A percentile compares a stretch with the other conserved stretches of the same genome.
These are phyloP conservation scores for Tetrapisispora pingtungensis DNA, from an alignment of 805 yeast species.

Conservation along the genomic window DNA sequence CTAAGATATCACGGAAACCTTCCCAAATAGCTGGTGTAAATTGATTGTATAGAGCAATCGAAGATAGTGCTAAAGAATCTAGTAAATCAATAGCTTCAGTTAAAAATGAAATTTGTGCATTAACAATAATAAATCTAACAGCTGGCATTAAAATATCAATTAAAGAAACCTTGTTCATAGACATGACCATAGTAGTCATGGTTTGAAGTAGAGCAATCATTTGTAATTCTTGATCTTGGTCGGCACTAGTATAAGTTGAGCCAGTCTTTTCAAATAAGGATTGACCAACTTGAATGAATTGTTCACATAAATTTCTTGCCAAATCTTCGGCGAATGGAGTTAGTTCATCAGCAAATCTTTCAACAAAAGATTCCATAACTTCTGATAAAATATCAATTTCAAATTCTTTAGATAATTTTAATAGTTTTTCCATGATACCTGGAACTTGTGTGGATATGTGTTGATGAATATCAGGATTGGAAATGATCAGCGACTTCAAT, in stretches of 20 bases:
- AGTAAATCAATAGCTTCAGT: constrained; percentile 55
- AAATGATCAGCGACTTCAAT: constrained; percentile 65
- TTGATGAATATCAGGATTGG: constrained; percentile 51
- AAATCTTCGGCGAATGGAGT: constrained; percentile 77
- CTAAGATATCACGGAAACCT: constrained; percentile 38
- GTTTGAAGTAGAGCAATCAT: constrained; percentile 61
- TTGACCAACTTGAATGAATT: constrained; percentile 46
- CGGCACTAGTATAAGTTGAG: constrained; percentile 29
- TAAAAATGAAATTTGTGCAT: constrained; percentile 50
- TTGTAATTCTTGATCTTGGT: constrained; percentile 56
- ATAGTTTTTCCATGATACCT: constrained; percentile 68
- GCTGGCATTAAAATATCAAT: constrained; percentile 49
- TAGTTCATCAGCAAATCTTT: constrained; percentile 72
- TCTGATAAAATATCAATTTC: constrained; percentile 79
- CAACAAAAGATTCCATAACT: constrained; percentile 95
- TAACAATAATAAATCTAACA: constrained; percentile 46
- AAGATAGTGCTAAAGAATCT: constrained; percentile 44
- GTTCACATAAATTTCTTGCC: constrained; percentile 49
- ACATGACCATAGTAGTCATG: constrained; percentile 59
- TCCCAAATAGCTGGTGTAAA: constrained; percentile 48
- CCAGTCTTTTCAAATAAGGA: constrained; percentile 43
- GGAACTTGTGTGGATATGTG: constrained; percentile 66
- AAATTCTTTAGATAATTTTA: constrained; percentile 65
- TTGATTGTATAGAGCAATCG: constrained; percentile 35
- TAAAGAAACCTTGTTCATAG: constrained; percentile 50